Evolutionary conservation across 805 yeast genomes (phyloP), one percentile per base, ranked within the genome.

Genomic region (Zygosaccharomyces bisporus): DNA sequence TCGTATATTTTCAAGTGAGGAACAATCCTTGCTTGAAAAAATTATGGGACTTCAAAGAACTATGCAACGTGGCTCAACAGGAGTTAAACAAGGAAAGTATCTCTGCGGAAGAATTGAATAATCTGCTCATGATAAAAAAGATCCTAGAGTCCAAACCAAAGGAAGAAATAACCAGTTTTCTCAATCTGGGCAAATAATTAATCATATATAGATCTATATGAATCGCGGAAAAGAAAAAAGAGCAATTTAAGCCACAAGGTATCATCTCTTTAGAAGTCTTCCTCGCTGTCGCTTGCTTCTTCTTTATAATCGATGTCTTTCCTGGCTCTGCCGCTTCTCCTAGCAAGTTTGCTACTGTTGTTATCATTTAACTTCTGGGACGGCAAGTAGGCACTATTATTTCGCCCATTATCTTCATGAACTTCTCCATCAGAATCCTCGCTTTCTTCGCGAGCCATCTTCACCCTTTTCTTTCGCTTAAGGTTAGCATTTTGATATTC

Each of bases 81-180:
- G 58, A 63, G 46, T 39, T 62, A 45, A 50, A 47, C 36, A 20
- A 40, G n/a, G 44, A 38, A 24, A 44, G 21, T 19, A 42, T 43
- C 19, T 43, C 41, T 37, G 14, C 38, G 24, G 61, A 66, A 3
- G 90, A 83, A 51, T 32, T 76, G 1, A 57, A 66, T 3, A 81
- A 81, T 40, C 68, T 86, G 20, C 48, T 69, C 29, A 68, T 77
- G 18, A 75, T 89, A 34, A 81, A 79, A 55, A 68, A 71, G 53
- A 65, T 90, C 41, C 73, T 90, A 62, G 74, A 77, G 50, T 48
- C 76, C 33, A 89, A 85, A 61, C 95, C 95, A 1, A 75, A 76
- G 52, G 86, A 80, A 4, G 74, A 76, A 38, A 62, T 89, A 34
- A 41, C 86, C 51, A 63, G 75, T 34, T 83, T 87, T 59, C 70